Evolutionary conservation across 129 eudicot species (phyloP).

Genomic region (Mikania micrantha): DNA sequence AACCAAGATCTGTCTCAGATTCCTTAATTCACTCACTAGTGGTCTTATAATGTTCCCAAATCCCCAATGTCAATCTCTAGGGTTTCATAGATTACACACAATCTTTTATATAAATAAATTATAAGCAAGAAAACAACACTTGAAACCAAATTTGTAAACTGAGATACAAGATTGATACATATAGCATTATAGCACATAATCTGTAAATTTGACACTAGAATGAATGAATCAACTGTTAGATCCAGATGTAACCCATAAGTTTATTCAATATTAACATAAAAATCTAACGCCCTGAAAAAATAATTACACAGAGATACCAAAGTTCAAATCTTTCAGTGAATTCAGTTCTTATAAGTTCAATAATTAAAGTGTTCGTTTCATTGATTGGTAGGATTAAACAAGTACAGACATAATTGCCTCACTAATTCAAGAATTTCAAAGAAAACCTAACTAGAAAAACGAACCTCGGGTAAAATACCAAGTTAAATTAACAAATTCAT

Average conservation of each 20-base stretch:
- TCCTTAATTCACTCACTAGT: background rate
- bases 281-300: conserved; percentile 1
- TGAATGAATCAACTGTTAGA: conserved; percentile 4
- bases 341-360: conserved; percentile 13
- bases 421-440: background rate
- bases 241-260: background rate
- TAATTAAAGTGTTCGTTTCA: background rate
- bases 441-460: conserved; percentile 12
- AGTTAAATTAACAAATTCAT: background rate
- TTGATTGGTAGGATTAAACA: conserved; percentile 16
- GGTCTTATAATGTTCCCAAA: background rate
- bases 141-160: background rate
- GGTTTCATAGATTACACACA: background rate
- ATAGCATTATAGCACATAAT: conserved; percentile 4
- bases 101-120: background rate
- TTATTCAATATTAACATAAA: conserved; percentile 6
- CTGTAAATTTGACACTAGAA: background rate
- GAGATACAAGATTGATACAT: background rate
- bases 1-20: conserved; percentile 11
- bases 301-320: background rate
- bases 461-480: background rate
- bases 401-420: background rate
- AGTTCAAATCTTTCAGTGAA: conserved; percentile 23
- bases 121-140: background rate
- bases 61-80: conserved; percentile 16